These are phyloP conservation scores for Ceratocystis variospora DNA, from an alignment of 2,329 filamentous ascomycete genomes.

Conservation along the genomic window DNA sequence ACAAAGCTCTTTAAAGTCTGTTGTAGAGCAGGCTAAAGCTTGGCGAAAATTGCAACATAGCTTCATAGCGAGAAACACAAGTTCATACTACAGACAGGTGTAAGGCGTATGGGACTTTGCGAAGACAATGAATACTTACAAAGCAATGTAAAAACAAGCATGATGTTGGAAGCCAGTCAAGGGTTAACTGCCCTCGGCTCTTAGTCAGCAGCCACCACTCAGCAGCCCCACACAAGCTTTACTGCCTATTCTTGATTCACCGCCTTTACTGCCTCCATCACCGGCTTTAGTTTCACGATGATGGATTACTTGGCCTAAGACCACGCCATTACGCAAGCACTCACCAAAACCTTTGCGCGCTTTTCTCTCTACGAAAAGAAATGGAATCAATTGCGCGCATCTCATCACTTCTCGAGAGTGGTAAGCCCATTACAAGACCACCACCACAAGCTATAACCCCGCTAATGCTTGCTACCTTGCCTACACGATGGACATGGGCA, in stretches of 20 bases:
- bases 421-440: slow-evolving; percentile 36
- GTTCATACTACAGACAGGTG: not conserved
- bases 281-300: not conserved
- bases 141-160: not conserved
- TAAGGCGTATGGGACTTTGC: not conserved
- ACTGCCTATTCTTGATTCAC: not conserved
- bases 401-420: slow-evolving; percentile 85
- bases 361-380: not conserved
- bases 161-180: slow-evolving; percentile 5
- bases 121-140: not conserved
- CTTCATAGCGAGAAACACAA: not conserved
- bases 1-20: not conserved
- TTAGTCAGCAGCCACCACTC: slow-evolving; percentile 2
- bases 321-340: not conserved
- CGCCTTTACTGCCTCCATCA: not conserved
- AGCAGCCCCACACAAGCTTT: slow-evolving; percentile 2
- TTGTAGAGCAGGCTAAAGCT: not conserved
- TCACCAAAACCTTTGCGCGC: not conserved
- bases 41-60: not conserved
- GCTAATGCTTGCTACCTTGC: not conserved
- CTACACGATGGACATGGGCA: slow-evolving; percentile 2
- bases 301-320: no score
- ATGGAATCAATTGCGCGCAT: slow-evolving; percentile 98
- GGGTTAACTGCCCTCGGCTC: slow-evolving; percentile 1
- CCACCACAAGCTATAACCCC: not conserved